Conservation (phyloP, 306 rosid genomes). For the Gastrolobium villosum region DNA sequence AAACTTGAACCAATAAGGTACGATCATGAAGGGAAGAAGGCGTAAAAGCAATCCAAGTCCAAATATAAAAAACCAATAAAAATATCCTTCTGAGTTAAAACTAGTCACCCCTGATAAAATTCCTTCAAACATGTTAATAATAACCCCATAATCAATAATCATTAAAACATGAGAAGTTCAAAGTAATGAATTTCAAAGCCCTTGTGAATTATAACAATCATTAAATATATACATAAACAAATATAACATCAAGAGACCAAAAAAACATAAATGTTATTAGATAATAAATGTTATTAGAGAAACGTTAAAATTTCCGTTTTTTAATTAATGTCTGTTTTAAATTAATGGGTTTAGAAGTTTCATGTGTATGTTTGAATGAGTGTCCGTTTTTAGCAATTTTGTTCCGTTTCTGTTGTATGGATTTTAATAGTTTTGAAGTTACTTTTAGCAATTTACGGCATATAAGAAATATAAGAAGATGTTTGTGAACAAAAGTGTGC, state of each 20-base stretch:
- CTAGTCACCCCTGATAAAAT: background rate
- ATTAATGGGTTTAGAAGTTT: no score
- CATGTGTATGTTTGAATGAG: no score
- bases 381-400: no score
- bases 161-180: constrained; percentile 21
- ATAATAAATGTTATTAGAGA: no score
- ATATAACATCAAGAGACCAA: background rate
- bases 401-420: no score
- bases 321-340: no score
- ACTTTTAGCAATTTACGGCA: no score
- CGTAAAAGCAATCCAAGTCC: constrained; percentile 32
- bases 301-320: no score
- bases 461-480: no score
- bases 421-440: no score
- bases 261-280: no score
- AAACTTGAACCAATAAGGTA: constrained; percentile 3
- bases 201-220: constrained; percentile 9
- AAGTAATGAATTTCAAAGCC: constrained; percentile 25
- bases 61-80: constrained; percentile 15
- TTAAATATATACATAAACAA: background rate
- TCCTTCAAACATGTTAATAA: constrained; percentile 1
- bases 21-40: background rate
- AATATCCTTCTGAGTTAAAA: background rate
- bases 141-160: background rate
- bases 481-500: no score